Evolutionary conservation across 345 rosid genomes (phyloP).

Genomic region (Brassica rapa): DNA sequence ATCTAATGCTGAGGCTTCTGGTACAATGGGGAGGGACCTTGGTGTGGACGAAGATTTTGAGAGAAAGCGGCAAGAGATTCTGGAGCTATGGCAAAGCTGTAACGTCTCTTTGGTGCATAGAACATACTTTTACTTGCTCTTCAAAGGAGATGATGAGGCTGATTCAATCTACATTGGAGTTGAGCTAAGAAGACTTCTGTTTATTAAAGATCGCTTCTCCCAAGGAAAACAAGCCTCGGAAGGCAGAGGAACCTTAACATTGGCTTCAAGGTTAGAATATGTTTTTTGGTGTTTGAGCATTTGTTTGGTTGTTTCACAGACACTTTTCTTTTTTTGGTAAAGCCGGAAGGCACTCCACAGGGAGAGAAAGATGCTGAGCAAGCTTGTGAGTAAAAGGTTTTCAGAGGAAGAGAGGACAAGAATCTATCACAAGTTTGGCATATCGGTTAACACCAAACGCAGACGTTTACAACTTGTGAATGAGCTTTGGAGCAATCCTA

Average conservation of each 20-base stretch:
- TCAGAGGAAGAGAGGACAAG: constrained; percentile 63
- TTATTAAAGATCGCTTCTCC: constrained; percentile 76
- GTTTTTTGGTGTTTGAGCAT: neutral
- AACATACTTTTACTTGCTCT: constrained; percentile 89
- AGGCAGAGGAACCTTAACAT: constrained; percentile 55
- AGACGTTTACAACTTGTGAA: constrained; percentile 77
- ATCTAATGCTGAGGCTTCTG: neutral
- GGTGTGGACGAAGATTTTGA: constrained; percentile 62
- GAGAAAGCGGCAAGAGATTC: constrained; percentile 59
- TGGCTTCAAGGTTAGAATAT: constrained; percentile 65
- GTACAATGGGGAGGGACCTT: constrained; percentile 48
- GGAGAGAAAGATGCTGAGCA: constrained; percentile 80
- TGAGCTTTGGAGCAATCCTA: constrained; percentile 65
- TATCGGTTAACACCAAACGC: constrained; percentile 64
- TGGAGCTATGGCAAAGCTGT: constrained; percentile 89
- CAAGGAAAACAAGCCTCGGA: constrained; percentile 52
- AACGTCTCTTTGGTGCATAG: constrained; percentile 80
- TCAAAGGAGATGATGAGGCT: constrained; percentile 73
- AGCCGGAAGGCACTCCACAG: constrained; percentile 70
- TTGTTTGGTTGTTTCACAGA: no score
- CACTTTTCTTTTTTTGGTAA: constrained; percentile 27
- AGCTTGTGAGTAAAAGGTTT: constrained; percentile 71
- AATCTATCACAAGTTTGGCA: constrained; percentile 78
- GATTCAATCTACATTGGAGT: constrained; percentile 93
- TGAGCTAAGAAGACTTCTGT: constrained; percentile 82